Percentiles rank a stretch among this genome's conserved stretches.
Evolutionary conservation across 2,329 filamentous ascomycete genomes (phyloP).

Genomic region (Penicillium paneum): DNA sequence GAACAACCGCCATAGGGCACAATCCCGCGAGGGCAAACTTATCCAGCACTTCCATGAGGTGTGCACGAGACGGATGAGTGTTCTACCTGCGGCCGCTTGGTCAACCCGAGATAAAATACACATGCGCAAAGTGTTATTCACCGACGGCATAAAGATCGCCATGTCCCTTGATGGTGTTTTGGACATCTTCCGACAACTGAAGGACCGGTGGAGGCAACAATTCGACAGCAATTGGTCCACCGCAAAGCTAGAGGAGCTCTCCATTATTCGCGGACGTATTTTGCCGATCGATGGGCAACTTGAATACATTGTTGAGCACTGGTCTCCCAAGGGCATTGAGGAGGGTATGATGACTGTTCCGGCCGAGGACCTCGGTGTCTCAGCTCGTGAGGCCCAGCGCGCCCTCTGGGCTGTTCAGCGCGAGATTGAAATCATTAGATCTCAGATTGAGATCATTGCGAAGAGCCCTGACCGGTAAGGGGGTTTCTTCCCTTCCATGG

Average conservation of each 20-base stretch:
- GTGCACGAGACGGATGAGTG: not conserved
- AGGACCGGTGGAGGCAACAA: slow-evolving; percentile 1
- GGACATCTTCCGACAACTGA: not conserved
- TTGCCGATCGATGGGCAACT: slow-evolving; percentile 3
- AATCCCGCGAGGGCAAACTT: slow-evolving; percentile 1
- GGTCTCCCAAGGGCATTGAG: slow-evolving; percentile 9
- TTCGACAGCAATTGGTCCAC: not conserved
- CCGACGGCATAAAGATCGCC: slow-evolving; percentile 7
- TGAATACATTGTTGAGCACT: not conserved
- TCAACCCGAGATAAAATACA: slow-evolving; percentile 4
- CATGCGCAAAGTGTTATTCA: slow-evolving; percentile 13
- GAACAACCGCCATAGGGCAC: not conserved
- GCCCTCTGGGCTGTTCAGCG: slow-evolving; percentile 3
- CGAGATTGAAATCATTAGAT: slow-evolving; percentile 6
- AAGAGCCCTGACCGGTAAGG: not conserved
- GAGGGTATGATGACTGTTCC: not conserved
- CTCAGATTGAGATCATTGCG: not conserved
- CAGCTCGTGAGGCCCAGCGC: slow-evolving; percentile 6
- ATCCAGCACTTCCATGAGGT: not conserved
- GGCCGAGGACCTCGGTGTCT: not conserved
- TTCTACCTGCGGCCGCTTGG: not conserved
- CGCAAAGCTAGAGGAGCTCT: slow-evolving; percentile 10
- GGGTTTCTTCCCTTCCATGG: not conserved
- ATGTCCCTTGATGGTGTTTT: not conserved
- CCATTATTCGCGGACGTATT: slow-evolving; percentile 1